Conservation (phyloP, 345 rosid genomes). For the Toxicodendron radicans region DNA sequence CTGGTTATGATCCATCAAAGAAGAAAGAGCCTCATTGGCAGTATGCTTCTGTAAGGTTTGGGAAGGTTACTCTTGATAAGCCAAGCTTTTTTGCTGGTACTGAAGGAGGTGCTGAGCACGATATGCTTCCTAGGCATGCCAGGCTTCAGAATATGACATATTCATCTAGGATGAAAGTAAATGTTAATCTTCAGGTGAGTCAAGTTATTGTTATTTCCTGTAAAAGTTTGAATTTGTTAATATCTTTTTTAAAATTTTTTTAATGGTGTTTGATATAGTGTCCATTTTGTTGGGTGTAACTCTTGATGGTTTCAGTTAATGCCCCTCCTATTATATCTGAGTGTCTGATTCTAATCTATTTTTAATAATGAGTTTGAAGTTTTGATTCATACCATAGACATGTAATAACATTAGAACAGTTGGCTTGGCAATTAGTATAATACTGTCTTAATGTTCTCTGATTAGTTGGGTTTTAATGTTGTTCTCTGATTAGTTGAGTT, state of each 20-base stretch:
- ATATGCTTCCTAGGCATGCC: constrained; percentile 70
- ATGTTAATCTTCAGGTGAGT: constrained; percentile 67
- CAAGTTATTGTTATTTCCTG: not conserved
- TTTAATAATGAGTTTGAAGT: not conserved
- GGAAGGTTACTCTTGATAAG: constrained; percentile 52
- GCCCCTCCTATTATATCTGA: not conserved
- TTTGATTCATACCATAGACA: not conserved
- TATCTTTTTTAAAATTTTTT: not conserved
- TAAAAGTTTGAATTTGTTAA: not conserved
- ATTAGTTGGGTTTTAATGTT: not conserved
- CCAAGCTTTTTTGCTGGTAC: constrained; percentile 54
- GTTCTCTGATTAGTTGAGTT: not conserved
- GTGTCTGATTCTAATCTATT: no score
- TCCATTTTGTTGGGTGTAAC: not conserved
- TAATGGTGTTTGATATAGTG: not conserved
- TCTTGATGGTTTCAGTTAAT: not conserved
- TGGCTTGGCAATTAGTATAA: not conserved
- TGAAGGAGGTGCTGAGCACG: constrained; percentile 35
- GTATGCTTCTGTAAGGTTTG: constrained; percentile 60
- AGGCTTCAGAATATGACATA: constrained; percentile 95
- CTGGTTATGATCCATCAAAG: constrained; percentile 68
- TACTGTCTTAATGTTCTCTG: no score
- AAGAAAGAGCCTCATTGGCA: constrained; percentile 66
- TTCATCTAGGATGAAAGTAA: constrained; percentile 64
- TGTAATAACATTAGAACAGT: not conserved